Conservation (phyloP, 148 eudicot genomes). For the Camellia granthamiana region DNA sequence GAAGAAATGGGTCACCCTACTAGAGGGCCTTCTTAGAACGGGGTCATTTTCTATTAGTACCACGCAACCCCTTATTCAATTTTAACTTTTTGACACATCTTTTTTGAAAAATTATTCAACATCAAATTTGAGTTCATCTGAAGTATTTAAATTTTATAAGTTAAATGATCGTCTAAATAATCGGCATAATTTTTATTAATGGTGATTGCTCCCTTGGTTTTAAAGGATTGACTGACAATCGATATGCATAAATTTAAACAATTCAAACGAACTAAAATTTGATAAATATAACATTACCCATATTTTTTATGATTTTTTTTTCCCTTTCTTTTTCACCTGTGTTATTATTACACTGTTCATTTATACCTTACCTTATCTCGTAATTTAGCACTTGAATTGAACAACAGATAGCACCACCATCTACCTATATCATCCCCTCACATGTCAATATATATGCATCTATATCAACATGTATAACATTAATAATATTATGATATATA, state of each 20-base stretch:
- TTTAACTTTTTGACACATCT: conserved; percentile 5
- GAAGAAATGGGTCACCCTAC: conserved; percentile 20
- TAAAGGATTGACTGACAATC: too few relatives aligned
- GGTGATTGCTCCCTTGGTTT: neutral
- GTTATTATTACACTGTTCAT: neutral
- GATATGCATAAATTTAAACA: neutral
- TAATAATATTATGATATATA: too few relatives aligned
- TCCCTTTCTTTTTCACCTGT: neutral
- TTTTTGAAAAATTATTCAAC: too few relatives aligned
- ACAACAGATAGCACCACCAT: neutral
- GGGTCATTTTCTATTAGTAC: conserved; percentile 15
- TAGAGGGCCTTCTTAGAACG: conserved; percentile 6
- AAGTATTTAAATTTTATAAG: neutral
- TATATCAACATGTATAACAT: too few relatives aligned
- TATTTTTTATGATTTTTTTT: neutral
- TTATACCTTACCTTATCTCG: neutral
- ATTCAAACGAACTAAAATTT: too few relatives aligned
- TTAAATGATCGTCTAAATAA: neutral
- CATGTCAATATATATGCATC: too few relatives aligned
- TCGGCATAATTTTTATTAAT: too few relatives aligned
- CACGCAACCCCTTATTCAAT: conserved; percentile 13
- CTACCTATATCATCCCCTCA: neutral
- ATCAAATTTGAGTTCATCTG: neutral
- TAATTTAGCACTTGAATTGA: neutral
- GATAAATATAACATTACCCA: too few relatives aligned